A percentile compares a stretch with the other conserved stretches of the same genome.
Evolutionary conservation across 2,329 filamentous ascomycete species (phyloP).

Genomic region (Apiospora saccharicola): DNA sequence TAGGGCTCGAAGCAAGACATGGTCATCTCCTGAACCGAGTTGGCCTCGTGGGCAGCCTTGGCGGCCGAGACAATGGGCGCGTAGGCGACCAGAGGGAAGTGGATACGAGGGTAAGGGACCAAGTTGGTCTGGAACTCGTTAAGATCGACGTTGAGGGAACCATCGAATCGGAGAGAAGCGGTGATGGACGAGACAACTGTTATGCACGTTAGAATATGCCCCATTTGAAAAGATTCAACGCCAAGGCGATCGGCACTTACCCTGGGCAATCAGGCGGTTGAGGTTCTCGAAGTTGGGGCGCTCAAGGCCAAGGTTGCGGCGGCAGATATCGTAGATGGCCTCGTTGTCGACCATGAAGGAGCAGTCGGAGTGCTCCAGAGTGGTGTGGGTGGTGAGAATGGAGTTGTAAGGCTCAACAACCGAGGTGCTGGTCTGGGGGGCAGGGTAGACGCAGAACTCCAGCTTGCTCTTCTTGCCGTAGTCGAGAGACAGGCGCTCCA

Average conservation of each 20-base stretch:
- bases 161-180: constrained; percentile 96
- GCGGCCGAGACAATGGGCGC: constrained; percentile 91
- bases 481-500: constrained; percentile 98
- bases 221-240: constrained; percentile 2
- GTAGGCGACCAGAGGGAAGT: constrained; percentile 98
- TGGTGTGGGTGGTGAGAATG: constrained; percentile 98
- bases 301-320: constrained; percentile 95
- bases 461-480: constrained; percentile 99
- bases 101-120: constrained; percentile 97
- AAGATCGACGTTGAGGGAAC: constrained; percentile 97
- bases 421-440: constrained; percentile 94
- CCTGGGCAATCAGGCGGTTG: constrained; percentile 97
- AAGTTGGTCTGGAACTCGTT: constrained; percentile 99
- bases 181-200: constrained; percentile 97
- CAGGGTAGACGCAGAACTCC: constrained; percentile 99
- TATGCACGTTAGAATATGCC: constrained; percentile 35
- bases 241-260: constrained; percentile 54
- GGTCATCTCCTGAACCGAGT: constrained; percentile 98
- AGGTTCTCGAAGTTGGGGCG: constrained; percentile 98
- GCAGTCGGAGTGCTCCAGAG: constrained; percentile 99
- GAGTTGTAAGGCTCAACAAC: constrained; percentile 99
- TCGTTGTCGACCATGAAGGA: constrained; percentile 99
- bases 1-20: constrained; percentile 99
- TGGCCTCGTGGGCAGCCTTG: constrained; percentile 97
- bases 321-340: constrained; percentile 99